These are phyloP conservation scores for Colletotrichum eleusines DNA, from an alignment of 2,329 filamentous ascomycete genomes.

Conservation along the genomic window DNA sequence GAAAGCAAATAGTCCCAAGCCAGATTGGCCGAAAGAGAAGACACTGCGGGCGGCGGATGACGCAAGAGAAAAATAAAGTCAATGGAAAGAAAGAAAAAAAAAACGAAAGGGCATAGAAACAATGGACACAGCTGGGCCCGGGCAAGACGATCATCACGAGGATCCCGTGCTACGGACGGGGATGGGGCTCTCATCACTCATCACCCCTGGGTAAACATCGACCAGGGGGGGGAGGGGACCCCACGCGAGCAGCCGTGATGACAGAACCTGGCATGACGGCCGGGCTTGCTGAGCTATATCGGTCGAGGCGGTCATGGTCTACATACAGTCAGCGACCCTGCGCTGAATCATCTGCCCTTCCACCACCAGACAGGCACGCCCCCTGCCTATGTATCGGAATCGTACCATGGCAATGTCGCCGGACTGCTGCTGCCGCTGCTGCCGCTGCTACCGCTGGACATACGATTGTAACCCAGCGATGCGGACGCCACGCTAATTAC, in stretches of 20 bases:
- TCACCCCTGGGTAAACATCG: background rate
- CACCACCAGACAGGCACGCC: background rate
- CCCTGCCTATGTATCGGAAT: background rate
- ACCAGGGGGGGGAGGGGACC: background rate
- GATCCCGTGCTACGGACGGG: constrained; percentile 21
- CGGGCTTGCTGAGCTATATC: background rate
- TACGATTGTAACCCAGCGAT: too few species aligned
- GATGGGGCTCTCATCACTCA: constrained; percentile 9
- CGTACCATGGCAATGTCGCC: too few species aligned
- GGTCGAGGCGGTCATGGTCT: background rate
- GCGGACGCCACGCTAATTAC: too few species aligned
- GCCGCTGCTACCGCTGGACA: too few species aligned
- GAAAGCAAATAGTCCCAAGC: background rate
- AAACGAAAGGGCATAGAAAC: too few species aligned
- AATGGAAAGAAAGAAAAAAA: background rate
- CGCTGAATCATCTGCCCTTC: background rate
- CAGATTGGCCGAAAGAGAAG: background rate
- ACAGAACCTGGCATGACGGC: constrained; percentile 14
- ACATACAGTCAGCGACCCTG: background rate
- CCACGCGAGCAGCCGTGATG: background rate
- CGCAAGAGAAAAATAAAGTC: background rate
- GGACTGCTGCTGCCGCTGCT: too few species aligned
- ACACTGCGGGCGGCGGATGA: background rate
- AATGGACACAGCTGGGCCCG: background rate
- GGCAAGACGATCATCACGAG: background rate